These are phyloP conservation scores for Scytalidium lignicola DNA, from an alignment of 2,329 filamentous ascomycete species.

Conservation along the genomic window DNA sequence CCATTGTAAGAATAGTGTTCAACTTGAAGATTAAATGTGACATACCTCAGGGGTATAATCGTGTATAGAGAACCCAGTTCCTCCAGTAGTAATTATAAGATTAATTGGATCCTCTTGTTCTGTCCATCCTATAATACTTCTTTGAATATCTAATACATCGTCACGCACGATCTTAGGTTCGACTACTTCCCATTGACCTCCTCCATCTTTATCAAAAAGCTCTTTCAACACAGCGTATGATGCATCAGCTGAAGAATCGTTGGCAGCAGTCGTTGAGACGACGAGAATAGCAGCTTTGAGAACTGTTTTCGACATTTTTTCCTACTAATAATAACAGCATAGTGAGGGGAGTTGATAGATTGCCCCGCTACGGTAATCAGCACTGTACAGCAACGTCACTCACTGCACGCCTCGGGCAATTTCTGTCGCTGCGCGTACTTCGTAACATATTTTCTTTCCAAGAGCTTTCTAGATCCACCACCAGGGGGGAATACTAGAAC, in stretches of 20 bases:
- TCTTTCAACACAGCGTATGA: constrained; percentile 62
- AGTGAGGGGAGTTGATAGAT: background rate
- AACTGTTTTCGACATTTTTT: constrained; percentile 33
- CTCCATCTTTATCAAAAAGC: constrained; percentile 63
- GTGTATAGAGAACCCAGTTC: constrained; percentile 82
- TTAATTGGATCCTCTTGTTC: constrained; percentile 62
- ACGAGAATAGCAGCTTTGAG: constrained; percentile 76
- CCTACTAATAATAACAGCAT: background rate
- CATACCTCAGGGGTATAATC: constrained; percentile 85
- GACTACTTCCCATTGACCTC: constrained; percentile 65
- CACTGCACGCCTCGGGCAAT: background rate
- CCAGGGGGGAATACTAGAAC: constrained; percentile 10
- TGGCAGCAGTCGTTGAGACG: constrained; percentile 83
- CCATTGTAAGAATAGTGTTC: constrained; percentile 4
- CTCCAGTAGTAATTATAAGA: constrained; percentile 82
- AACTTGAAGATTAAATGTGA: constrained; percentile 7
- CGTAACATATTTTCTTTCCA: background rate
- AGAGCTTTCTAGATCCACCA: background rate
- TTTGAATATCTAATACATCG: constrained; percentile 68
- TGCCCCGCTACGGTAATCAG: too few species aligned
- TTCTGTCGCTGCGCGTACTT: background rate
- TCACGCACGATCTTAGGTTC: constrained; percentile 76
- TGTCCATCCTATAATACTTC: constrained; percentile 65
- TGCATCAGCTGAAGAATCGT: constrained; percentile 73
- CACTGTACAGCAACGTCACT: background rate